Conservation (phyloP, 1,139 yeast genomes). For the Eremothecium coryli region DNA sequence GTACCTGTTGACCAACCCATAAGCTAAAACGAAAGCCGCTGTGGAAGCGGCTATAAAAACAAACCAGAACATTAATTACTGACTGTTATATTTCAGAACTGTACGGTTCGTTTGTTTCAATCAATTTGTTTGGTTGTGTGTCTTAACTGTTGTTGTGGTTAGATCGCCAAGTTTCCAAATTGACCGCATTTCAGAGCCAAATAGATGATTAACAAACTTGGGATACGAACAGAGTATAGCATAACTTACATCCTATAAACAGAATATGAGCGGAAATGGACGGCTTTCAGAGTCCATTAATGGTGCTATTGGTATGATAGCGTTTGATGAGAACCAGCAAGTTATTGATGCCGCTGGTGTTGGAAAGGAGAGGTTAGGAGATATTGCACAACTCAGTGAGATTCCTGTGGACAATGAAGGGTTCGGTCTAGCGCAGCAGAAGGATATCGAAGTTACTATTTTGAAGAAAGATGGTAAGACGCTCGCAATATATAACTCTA, state of each 20-base stretch:
- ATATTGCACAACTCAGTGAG: constrained; percentile 19
- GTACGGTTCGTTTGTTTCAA: no score
- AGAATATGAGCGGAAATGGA: constrained; percentile 7
- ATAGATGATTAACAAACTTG: no score
- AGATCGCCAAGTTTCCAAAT: no score
- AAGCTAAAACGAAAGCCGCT: constrained; percentile 12
- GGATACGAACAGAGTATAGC: no score
- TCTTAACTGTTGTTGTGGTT: no score
- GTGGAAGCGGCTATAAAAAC: constrained; percentile 6
- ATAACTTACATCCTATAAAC: no score
- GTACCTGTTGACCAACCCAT: constrained; percentile 21
- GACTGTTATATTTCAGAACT: no score
- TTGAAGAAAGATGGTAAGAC: constrained; percentile 23
- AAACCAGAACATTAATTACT: constrained; percentile 9
- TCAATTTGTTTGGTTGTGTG: no score
- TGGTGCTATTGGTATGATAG: constrained; percentile 25
- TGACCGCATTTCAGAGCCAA: no score
- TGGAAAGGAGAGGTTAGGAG: constrained; percentile 23
- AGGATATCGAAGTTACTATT: constrained; percentile 17
- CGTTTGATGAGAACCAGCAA: constrained; percentile 28
- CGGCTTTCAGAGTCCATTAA: constrained; percentile 15
- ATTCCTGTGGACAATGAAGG: constrained; percentile 23
- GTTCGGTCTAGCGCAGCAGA: constrained; percentile 19
- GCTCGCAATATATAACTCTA: constrained; percentile 22
- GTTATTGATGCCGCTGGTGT: constrained; percentile 27